Conservation (phyloP, 257 asterid species). For the Oldenlandia corymbosa region DNA sequence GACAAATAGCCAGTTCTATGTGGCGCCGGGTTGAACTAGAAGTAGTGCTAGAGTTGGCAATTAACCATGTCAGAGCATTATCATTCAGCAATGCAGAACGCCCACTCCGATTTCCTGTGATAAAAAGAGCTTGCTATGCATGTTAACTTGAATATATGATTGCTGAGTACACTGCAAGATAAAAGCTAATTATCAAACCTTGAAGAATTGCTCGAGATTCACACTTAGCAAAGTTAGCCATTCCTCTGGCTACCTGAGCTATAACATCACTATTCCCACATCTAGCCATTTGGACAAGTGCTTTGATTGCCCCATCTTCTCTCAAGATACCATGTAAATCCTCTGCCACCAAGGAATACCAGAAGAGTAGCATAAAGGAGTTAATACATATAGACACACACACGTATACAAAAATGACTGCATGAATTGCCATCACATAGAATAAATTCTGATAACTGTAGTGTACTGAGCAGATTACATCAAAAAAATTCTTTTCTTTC, state of each 20-base stretch:
- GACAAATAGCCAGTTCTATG: constrained; percentile 86
- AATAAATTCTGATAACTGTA: no score
- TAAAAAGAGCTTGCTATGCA: constrained; percentile 14
- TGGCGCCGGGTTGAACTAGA: constrained; percentile 68
- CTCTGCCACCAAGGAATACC: constrained; percentile 35
- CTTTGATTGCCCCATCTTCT: constrained; percentile 80
- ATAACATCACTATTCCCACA: constrained; percentile 56
- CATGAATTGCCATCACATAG: no score
- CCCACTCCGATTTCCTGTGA: constrained; percentile 61
- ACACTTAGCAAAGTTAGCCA: constrained; percentile 86
- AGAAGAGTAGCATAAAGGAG: constrained; percentile 8
- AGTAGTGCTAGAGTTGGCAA: constrained; percentile 47
- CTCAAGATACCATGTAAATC: constrained; percentile 52
- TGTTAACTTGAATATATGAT: constrained; percentile 2
- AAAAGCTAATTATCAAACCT: constrained; percentile 33
- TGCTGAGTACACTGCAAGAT: background rate
- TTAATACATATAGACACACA: no score
- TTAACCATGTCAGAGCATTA: constrained; percentile 69
- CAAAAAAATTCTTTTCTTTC: no score
- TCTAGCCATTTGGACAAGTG: constrained; percentile 60
- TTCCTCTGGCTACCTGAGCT: constrained; percentile 86
- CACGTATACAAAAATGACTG: background rate
- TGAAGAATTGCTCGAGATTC: constrained; percentile 79
- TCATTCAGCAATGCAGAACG: constrained; percentile 75
- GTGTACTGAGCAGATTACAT: no score